Evolutionary conservation across 2,329 filamentous ascomycete species (phyloP), one percentile per base, ranked within the genome.

Genomic region (Graphium sp.): DNA sequence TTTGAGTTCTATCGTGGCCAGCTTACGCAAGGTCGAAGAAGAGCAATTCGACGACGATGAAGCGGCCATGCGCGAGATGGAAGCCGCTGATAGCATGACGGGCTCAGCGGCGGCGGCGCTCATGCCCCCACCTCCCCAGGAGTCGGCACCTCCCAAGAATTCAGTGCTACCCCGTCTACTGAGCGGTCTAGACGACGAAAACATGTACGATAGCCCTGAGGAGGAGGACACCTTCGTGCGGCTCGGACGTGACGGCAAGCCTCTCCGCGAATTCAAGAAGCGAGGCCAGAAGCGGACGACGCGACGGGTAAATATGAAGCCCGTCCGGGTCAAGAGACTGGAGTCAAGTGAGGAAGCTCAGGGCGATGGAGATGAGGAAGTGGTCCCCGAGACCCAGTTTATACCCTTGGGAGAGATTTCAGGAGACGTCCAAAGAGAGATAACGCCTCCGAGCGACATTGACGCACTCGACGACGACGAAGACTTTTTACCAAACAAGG

Each of bases 261-360:
- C 72, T 3, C 46, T 72, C 21, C 67, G 62, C 30, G 50, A 68
- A 2, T 87, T 66, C 58, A 87, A 85, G 60, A 89, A 89, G 64
- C 81, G 80, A 56, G 80, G 79, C 0, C 66, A 80, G 46, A 89
- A 89, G 57, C 62, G 81, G 35, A 82, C 79, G 31, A 87, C 81
- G 4, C 61, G 74, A 35, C 58, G 62, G 26, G 61, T 67, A 31
- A 83, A 74, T 34, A 80, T 77, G 55, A 60, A 54, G 35, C 69
- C 68, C 2, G 61, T 51, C 1, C 46, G 55, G 31, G 44, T 47
- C 6, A 64, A 61, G 41, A 60, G 70, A 21, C 59, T 63, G 21
- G 50, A 55, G 28, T 47, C 48, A 18, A 47, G 52, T 8, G 37
- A 36, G 9, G 37, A 40, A 16, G 31, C 33, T n/a, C 35, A 33